Evolutionary conservation across 2,329 filamentous ascomycete species (phyloP).

Genomic region (Pyricularia grisea): DNA sequence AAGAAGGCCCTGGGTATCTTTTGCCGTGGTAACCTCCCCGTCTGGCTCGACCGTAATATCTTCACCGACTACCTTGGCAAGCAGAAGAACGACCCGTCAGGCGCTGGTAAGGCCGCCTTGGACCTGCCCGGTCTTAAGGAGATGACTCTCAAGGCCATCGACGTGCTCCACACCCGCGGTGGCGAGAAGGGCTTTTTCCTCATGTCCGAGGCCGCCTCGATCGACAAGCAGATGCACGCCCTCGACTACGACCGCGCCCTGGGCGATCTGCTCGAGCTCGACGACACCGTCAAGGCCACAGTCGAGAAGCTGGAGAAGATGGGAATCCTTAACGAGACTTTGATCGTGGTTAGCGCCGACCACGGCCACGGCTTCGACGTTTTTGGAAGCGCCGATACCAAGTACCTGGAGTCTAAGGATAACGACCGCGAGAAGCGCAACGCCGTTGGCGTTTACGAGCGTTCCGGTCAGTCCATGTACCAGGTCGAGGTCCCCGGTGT

Average conservation of each 20-base stretch:
- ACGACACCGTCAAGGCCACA: conserved; percentile 72
- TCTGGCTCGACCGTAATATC: conserved; percentile 80
- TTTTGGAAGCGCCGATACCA: conserved; percentile 71
- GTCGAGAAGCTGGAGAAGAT: conserved; percentile 59
- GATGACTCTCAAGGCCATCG: conserved; percentile 81
- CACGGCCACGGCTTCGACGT: conserved; percentile 79
- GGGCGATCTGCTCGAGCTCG: conserved; percentile 75
- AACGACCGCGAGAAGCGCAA: conserved; percentile 64
- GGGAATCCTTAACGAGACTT: conserved; percentile 62
- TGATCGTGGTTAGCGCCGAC: conserved; percentile 75
- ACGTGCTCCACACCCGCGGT: conserved; percentile 60
- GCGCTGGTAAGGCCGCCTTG: conserved; percentile 51
- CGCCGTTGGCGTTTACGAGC: conserved; percentile 64
- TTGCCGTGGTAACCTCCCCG: conserved; percentile 63
- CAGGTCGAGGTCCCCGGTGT: conserved; percentile 46
- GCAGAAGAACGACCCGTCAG: conserved; percentile 60
- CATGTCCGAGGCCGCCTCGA: conserved; percentile 77
- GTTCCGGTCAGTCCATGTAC: conserved; percentile 71
- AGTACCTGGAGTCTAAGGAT: conserved; percentile 54
- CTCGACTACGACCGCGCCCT: conserved; percentile 81
- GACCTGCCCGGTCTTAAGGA: conserved; percentile 80
- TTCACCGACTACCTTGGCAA: conserved; percentile 60
- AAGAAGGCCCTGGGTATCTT: conserved; percentile 70
- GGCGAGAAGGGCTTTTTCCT: conserved; percentile 72
- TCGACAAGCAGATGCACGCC: conserved; percentile 85